Base-by-base conservation (phyloP, 345 rosid species). In the Salix exigua region DNA sequence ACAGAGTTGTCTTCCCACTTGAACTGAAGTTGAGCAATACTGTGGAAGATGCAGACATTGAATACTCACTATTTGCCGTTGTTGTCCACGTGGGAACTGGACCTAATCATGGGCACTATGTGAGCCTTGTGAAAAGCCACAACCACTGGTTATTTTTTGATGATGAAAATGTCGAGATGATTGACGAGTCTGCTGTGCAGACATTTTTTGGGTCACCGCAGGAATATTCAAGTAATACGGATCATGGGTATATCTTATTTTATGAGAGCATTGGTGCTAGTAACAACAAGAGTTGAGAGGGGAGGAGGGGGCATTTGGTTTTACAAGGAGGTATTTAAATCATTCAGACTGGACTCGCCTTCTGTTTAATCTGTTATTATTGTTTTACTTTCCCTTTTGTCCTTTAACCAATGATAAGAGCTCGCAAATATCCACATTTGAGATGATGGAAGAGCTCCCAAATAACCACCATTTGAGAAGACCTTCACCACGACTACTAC, bases 41-140 rank as follows among this genome's bases (percentile, higher is more conserved):
- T 0, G 88, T 92, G 63, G 99, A 94, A 84, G 97, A 92, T 28
- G 86, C 95, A 63, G 99, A 96, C 76, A 88, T 88, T 0, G 98
- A 92, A 74, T 96, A 94, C 87, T 96, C 99, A 10, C 89, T 96
- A 35, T 94, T 96, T 79, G 98, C 97, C 12, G 99, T 96, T 48
- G 99, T 96, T 79, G 99, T 96, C 37, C 99, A 94, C 72, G 97
- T 96, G 2, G 99, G 99, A 61, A 96, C 97, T 44, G 98, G 99
- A 73, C 98, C 99, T 8, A 96, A 92, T 82, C 99, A 93, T 63
- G 98, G 98, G 3, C 99, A 93, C 71, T 96, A 96, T 74, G 98
- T 96, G 30, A 93, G 99, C 85, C 97, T 96, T 5, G 97, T 96
- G 88, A 96, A 96, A 83, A 93, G 98, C 89, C 99, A 96, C 77